These are phyloP conservation scores for Melaleuca quinquenervia DNA, from an alignment of 345 rosid species.

Conservation along the genomic window DNA sequence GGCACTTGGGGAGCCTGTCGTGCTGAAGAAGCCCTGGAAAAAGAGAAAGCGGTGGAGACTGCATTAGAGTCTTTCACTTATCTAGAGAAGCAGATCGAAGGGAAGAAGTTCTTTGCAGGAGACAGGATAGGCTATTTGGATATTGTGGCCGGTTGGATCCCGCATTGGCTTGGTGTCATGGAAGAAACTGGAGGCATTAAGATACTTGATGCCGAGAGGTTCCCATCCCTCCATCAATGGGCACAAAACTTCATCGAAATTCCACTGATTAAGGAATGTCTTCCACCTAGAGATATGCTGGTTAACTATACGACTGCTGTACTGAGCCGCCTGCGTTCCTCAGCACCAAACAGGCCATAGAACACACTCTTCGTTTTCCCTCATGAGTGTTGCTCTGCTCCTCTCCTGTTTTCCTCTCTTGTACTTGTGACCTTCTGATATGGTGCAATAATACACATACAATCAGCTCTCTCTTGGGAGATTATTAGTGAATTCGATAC, in stretches of 20 bases:
- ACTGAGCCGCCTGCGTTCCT: conserved; percentile 6
- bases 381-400: not conserved
- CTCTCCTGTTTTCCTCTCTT: not conserved
- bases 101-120: conserved; percentile 24
- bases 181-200: conserved; percentile 25
- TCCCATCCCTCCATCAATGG: conserved; percentile 21
- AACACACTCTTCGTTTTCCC: not conserved
- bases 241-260: not conserved
- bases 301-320: not conserved
- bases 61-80: not conserved
- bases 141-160: conserved; percentile 21
- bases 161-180: conserved; percentile 7
- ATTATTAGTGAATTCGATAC: not conserved
- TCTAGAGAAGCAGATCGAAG: conserved; percentile 20
- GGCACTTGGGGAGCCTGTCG: conserved; percentile 7
- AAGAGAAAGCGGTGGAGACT: conserved; percentile 10
- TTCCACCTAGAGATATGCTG: conserved; percentile 14
- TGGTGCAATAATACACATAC: not conserved
- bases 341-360: not conserved
- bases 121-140: conserved; percentile 20
- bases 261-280: conserved; percentile 13
- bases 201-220: conserved; percentile 13
- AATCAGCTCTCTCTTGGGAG: not conserved
- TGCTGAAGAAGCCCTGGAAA: conserved; percentile 12
- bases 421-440: not conserved